Base-by-base conservation (phyloP, 2,329 filamentous ascomycete genomes). In the Botrytis cinerea region DNA sequence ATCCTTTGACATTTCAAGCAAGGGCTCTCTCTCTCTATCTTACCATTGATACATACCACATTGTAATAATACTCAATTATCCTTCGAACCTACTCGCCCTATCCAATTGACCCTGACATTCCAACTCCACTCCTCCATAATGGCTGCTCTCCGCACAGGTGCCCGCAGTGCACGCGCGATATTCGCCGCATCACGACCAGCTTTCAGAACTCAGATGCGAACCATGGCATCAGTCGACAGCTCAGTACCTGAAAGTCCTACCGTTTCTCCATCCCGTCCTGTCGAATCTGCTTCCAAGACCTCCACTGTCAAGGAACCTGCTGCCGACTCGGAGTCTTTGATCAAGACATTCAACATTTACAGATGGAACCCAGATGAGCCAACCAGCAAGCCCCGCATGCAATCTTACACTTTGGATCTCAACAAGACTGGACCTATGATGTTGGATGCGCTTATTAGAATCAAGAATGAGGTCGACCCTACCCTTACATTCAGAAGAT, bases 381-480 rank as follows among this genome's bases (percentile, higher is more conserved):
- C 96, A 74, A 90, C 91, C 81, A 91, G 93, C 84, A 99, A 99
- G 91, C 96, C 96, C 75, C 89, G 87, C 83, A 97, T 99, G 93
- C 94, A 99, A 87, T 90, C 89, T 78, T 99, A 98, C 86, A 93
- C 93, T 51, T 87, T 99, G 81, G 96, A 99, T 83, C 86, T 99
- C 80, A 98, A 98, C 88, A 98, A 98, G 92, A 99, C 96, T 60
- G 96, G 96, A 46, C 96, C 96, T 78, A 99, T 99, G 96, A 91
- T 99, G 85, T 86, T 99, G 81, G 96, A 99, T 84, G 96, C 96
- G 73, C 86, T 99, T 80, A 96, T 99, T 83, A 89, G 95, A 80
- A 98, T 99, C 86, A 99, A 99, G 92, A 99, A 99, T 84, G 96
- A 99, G 89, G 85, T 97, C 76, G 96, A 99, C 84, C 94, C 96